Evolutionary conservation across 2,329 filamentous ascomycete genomes (phyloP).

Genomic region (Uncinocarpus reesii): DNA sequence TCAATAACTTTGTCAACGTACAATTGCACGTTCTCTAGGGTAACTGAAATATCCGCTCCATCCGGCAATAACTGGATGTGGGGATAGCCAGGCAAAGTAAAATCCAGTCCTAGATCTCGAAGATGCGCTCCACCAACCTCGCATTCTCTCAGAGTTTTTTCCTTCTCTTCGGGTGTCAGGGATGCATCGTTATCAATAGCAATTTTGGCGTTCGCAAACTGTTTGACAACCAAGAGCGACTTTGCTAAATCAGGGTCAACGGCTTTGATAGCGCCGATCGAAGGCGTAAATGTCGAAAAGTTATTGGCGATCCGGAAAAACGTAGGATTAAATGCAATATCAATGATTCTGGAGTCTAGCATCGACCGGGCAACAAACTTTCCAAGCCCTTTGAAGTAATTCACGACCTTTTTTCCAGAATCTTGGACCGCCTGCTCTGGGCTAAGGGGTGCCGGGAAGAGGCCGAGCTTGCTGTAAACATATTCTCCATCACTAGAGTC

Average conservation of each 20-base stretch:
- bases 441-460: conserved; percentile 87
- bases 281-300: conserved; percentile 59
- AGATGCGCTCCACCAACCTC: conserved; percentile 64
- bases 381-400: conserved; percentile 84
- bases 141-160: conserved; percentile 57
- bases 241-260: conserved; percentile 79
- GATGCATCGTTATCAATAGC: conserved; percentile 61
- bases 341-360: conserved; percentile 96
- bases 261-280: conserved; percentile 76
- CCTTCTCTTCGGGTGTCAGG: conserved; percentile 60
- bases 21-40: conserved; percentile 77
- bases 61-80: conserved; percentile 69
- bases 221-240: conserved; percentile 77
- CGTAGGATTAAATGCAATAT: conserved; percentile 91
- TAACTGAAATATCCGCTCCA: conserved; percentile 65
- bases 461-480: conserved; percentile 69
- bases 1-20: conserved; percentile 88
- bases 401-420: conserved; percentile 75
- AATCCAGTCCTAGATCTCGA: conserved; percentile 84
- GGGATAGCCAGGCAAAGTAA: conserved; percentile 85
- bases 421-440: conserved; percentile 62
- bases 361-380: conserved; percentile 97
- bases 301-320: conserved; percentile 90
- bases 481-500: conserved; percentile 66
- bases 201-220: conserved; percentile 73